These are phyloP conservation scores for Halteria grandinella DNA, from an alignment of 73 alveolate genomes.

Conservation along the genomic window DNA sequence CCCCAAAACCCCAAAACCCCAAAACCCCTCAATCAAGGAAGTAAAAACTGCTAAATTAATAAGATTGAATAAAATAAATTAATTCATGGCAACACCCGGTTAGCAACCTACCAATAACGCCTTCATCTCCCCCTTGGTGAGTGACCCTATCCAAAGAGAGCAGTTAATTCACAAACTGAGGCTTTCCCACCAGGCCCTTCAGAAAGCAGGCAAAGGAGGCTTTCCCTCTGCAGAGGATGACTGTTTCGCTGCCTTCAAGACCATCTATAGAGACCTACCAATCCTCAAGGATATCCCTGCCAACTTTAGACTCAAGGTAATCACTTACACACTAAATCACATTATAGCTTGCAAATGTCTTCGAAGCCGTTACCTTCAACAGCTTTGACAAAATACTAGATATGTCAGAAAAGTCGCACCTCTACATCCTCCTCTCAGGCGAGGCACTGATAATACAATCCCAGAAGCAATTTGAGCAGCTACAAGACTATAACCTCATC, in stretches of 20 bases:
- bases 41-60: neutral
- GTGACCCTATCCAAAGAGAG: too few relatives aligned
- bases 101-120: too few relatives aligned
- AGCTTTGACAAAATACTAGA: conserved; percentile 35
- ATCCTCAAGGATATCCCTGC: conserved; percentile 36
- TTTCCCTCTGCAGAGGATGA: conserved; percentile 8
- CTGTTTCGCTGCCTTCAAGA: neutral
- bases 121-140: too few relatives aligned
- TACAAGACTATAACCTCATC: neutral
- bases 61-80: too few relatives aligned
- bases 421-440: conserved; percentile 26
- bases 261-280: conserved; percentile 26
- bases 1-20: neutral
- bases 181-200: neutral
- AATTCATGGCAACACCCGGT: neutral
- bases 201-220: conserved; percentile 1
- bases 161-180: neutral
- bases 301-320: conserved; percentile 38
- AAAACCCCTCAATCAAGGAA: neutral
- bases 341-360: conserved; percentile 20
- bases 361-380: conserved; percentile 6
- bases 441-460: conserved; percentile 17
- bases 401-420: conserved; percentile 1
- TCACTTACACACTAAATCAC: neutral
- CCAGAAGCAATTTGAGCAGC: conserved; percentile 10